Evolutionary conservation across 2,329 filamentous ascomycete genomes (phyloP), one percentile per base, ranked within the genome.

Genomic region (Aschersonia sp.): DNA sequence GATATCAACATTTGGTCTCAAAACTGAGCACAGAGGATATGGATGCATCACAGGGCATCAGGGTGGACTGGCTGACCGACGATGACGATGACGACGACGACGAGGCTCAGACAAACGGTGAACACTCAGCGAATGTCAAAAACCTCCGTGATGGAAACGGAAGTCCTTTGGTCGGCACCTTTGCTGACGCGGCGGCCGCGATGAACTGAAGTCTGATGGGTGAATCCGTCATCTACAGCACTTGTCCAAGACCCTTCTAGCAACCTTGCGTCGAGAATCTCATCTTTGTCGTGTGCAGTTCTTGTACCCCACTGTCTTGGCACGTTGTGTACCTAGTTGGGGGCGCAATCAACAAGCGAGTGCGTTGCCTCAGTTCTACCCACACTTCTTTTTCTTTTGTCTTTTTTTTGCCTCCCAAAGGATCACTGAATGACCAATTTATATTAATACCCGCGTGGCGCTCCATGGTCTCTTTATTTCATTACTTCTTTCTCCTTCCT

Each of bases 1-100:
- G 74, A 48, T 83, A 82, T 59, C 77, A 80, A 54, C 73, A 74
- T 53, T 71, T 83, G 45, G 69, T 82, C 12, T 75, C 77, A 20
- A 80, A 77, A 54, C 69, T 82, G 7, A 72, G 71, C 35, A 61
- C 67, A 12, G 70, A 77, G 47, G 60, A 59, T 12, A 57, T 71
- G 31, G 62, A 61, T 29, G 50, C 58, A 30, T 55, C 65, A 28
- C 58, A 65, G 40, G 70, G 69, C 44, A 64, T 72, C 48, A 69
- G 72, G 56, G 68, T 75, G 57, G 78, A 81, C 55, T 78, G 74
- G 74, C 60, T 74, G 47, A 66, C 66, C 42, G 72, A 76, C 47
- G 73, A 77, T 45, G 72, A 74, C 51, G 65, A 61, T 41, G 72
- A 76, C 46, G 73, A 77, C 45, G 72, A 74, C 51, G 65, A 61